phyloP scores from a whole-genome alignment of 169 alveolate species.

The Cryptosporidium muris region DNA sequence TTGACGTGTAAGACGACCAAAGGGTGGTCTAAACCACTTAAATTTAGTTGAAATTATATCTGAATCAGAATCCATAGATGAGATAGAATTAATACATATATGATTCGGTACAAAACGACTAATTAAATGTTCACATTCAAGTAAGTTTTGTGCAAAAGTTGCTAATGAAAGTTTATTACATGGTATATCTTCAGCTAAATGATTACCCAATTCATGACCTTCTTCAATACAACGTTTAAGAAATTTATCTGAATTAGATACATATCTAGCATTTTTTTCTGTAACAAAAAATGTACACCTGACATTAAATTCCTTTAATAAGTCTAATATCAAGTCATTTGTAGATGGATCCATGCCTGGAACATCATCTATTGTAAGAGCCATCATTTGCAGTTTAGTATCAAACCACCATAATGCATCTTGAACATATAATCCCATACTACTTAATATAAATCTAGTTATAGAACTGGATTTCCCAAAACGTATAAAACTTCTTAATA shows the following conservation, averaged over 20 bases:
- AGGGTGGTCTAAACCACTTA: slow-evolving; percentile 73
- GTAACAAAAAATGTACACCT: slow-evolving; percentile 71
- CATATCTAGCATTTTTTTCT: slow-evolving; percentile 54
- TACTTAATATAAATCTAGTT: slow-evolving; percentile 34
- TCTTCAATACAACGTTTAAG: slow-evolving; percentile 56
- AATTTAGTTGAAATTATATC: background rate
- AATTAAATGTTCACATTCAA: slow-evolving; percentile 63
- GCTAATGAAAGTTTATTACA: slow-evolving; percentile 34
- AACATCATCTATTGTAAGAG: slow-evolving; percentile 70
- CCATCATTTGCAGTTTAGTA: slow-evolving; percentile 46
- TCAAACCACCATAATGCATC: slow-evolving; percentile 71
- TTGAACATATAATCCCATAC: slow-evolving; percentile 35
- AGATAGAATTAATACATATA: slow-evolving; percentile 19
- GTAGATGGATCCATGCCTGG: slow-evolving; percentile 66
- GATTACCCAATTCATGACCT: slow-evolving; percentile 72
- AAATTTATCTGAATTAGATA: slow-evolving; percentile 40
- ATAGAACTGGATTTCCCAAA: slow-evolving; percentile 66
- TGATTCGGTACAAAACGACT: slow-evolving; percentile 40
- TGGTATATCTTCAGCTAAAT: slow-evolving; percentile 67
- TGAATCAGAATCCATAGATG: background rate
- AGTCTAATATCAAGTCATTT: slow-evolving; percentile 12
- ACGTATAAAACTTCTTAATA: slow-evolving; percentile 28
- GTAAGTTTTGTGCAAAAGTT: slow-evolving; percentile 34
- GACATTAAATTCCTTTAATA: slow-evolving; percentile 29
- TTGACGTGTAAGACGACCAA: slow-evolving; percentile 59